Evolutionary conservation across 2,329 filamentous ascomycete species (phyloP).

Genomic region (Sarocladium strictum): DNA sequence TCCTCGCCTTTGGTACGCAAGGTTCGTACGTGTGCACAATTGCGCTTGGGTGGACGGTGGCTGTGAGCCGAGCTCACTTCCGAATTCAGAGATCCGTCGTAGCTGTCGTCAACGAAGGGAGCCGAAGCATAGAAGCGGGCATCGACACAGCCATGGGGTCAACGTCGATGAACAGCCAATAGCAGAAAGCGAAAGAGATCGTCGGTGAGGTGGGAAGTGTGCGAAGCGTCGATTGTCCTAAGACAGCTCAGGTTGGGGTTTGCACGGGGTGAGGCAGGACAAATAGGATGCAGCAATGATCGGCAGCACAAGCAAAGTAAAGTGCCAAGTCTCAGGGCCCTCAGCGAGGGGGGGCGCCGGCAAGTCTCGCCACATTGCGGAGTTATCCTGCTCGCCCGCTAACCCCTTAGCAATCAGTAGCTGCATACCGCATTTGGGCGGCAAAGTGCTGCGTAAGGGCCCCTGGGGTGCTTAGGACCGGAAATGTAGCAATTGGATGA

Average conservation of each 20-base stretch:
- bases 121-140: not conserved
- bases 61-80: not conserved
- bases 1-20: not conserved
- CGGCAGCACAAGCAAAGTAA: slow-evolving; percentile 1
- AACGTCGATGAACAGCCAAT: not conserved
- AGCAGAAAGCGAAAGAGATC: not conserved
- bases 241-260: not conserved
- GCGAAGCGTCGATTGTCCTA: not conserved
- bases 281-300: slow-evolving; percentile 1
- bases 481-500: too few species aligned
- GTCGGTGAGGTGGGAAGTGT: not conserved
- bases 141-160: not conserved
- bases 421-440: too few species aligned
- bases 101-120: not conserved
- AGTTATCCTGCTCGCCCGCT: too few species aligned
- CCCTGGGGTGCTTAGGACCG: too few species aligned
- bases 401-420: too few species aligned
- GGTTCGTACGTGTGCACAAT: not conserved
- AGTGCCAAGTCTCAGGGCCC: slow-evolving; percentile 1
- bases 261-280: not conserved
- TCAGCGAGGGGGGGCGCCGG: too few species aligned
- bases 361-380: not conserved
- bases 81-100: not conserved
- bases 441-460: too few species aligned
- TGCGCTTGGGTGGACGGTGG: not conserved